Conservation (phyloP, 768 basidiomycete species). For the Suillus occidentalis region DNA sequence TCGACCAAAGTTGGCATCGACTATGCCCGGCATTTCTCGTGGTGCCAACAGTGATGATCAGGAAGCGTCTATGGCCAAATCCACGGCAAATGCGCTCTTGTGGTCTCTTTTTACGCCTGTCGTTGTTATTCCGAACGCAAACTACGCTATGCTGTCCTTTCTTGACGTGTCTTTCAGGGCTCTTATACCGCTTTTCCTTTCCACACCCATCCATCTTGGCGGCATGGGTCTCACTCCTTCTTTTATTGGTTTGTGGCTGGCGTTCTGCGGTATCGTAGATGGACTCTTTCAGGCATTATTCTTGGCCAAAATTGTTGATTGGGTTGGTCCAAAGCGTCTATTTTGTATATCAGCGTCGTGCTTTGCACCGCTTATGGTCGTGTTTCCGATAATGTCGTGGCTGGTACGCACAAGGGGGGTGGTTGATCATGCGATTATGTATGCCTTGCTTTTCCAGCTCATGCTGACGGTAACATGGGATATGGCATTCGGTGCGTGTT, state of each 20-base stretch:
- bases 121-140: slow-evolving; percentile 27
- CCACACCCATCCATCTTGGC: slow-evolving; percentile 24
- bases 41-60: not conserved
- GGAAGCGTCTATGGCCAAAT: too few relatives aligned
- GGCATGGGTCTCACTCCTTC: slow-evolving; percentile 30
- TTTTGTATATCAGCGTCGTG: slow-evolving; percentile 19
- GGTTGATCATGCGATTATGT: slow-evolving; percentile 45
- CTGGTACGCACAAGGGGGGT: slow-evolving; percentile 43
- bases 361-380: slow-evolving; percentile 20
- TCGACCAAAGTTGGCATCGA: not conserved
- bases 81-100: too few relatives aligned
- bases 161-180: slow-evolving; percentile 26
- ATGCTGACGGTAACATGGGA: slow-evolving; percentile 47
- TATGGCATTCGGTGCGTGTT: slow-evolving; percentile 60
- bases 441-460: slow-evolving; percentile 46
- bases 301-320: slow-evolving; percentile 23
- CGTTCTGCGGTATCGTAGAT: slow-evolving; percentile 22
- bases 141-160: slow-evolving; percentile 30
- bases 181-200: slow-evolving; percentile 29
- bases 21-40: not conserved
- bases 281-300: slow-evolving; percentile 24
- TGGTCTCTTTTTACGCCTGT: slow-evolving; percentile 29
- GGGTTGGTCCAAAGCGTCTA: slow-evolving; percentile 24
- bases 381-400: slow-evolving; percentile 24
- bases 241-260: slow-evolving; percentile 28